Percentiles rank a stretch among this genome's conserved stretches.
phyloP scores from a whole-genome alignment of 768 basidiomycete genomes.

The Kwoniella pini region DNA sequence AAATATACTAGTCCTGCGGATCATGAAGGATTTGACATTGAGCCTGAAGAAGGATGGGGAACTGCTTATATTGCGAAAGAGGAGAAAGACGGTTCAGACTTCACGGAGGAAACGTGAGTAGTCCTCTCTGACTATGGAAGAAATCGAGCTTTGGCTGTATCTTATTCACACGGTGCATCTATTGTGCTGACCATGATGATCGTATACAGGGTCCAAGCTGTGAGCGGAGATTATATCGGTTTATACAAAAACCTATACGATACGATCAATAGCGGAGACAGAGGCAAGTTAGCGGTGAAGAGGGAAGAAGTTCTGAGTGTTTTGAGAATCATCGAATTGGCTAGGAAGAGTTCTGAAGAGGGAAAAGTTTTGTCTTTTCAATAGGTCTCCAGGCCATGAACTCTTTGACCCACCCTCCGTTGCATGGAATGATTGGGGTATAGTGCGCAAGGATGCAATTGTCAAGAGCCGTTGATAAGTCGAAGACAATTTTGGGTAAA shows the following conservation, averaged over 20 bases:
- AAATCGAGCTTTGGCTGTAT: not conserved
- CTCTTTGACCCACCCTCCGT: no score
- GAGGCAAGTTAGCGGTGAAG: conserved; percentile 61
- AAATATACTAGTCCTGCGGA: conserved; percentile 63
- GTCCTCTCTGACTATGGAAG: not conserved
- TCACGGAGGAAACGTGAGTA: conserved; percentile 14
- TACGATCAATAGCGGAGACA: conserved; percentile 32
- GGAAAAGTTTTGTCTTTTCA: conserved; percentile 54
- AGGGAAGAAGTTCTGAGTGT: conserved; percentile 73
- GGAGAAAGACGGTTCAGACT: conserved; percentile 60
- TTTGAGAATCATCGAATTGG: conserved; percentile 76
- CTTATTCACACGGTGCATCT: not conserved
- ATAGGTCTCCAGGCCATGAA: no score
- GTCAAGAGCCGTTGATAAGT: no score
- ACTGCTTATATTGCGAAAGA: conserved; percentile 73
- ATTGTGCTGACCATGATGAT: no score
- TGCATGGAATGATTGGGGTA: not conserved
- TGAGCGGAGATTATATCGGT: conserved; percentile 37
- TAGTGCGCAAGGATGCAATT: not conserved
- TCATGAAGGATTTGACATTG: conserved; percentile 67
- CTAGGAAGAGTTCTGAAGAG: conserved; percentile 66
- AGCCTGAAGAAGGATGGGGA: conserved; percentile 33
- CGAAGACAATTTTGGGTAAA: no score
- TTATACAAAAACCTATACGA: conserved; percentile 46
- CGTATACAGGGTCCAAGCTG: conserved; percentile 15